Evolutionary conservation across 2,329 filamentous ascomycete genomes (phyloP).

Genomic region (Aspergillus carbonarius): DNA sequence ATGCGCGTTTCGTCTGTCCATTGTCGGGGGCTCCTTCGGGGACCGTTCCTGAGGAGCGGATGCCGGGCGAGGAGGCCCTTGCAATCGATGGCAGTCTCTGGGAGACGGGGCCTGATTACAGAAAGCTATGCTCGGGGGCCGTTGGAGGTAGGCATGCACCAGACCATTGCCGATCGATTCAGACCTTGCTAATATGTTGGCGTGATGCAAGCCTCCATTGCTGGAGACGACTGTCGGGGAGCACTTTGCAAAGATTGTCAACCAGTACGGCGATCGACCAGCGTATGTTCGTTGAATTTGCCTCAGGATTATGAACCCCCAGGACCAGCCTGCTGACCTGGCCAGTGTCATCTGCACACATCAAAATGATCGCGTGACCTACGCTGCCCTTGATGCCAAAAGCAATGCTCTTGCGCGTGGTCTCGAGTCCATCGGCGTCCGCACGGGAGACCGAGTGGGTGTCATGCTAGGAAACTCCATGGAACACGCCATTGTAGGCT

Average conservation of each 20-base stretch:
- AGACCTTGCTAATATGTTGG: not conserved
- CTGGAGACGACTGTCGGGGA: conserved; percentile 49
- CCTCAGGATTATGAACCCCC: not conserved
- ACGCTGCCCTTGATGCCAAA: conserved; percentile 68
- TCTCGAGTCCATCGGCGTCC: conserved; percentile 67
- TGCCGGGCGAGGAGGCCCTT: not conserved
- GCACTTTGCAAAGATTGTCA: conserved; percentile 47
- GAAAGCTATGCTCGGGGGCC: conserved; percentile 33
- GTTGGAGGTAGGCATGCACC: conserved; percentile 23
- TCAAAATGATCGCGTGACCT: conserved; percentile 68
- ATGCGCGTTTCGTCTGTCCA: not conserved
- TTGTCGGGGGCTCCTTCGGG: not conserved
- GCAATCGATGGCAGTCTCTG: not conserved
- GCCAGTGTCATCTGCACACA: conserved; percentile 57
- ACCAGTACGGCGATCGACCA: conserved; percentile 45
- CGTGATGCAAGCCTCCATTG: conserved; percentile 40
- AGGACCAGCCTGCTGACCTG: not conserved
- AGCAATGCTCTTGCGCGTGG: conserved; percentile 76
- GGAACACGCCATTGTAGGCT: conserved; percentile 72
- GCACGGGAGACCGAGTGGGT: conserved; percentile 80
- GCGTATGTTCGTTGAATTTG: conserved; percentile 47
- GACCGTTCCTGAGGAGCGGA: not conserved
- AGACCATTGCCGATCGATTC: not conserved
- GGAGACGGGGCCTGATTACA: conserved; percentile 24
- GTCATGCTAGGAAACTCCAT: conserved; percentile 81